Evolutionary conservation across 805 yeast genomes (phyloP), one percentile per base, ranked within the genome.

Genomic region (Yarrowia bubula): DNA sequence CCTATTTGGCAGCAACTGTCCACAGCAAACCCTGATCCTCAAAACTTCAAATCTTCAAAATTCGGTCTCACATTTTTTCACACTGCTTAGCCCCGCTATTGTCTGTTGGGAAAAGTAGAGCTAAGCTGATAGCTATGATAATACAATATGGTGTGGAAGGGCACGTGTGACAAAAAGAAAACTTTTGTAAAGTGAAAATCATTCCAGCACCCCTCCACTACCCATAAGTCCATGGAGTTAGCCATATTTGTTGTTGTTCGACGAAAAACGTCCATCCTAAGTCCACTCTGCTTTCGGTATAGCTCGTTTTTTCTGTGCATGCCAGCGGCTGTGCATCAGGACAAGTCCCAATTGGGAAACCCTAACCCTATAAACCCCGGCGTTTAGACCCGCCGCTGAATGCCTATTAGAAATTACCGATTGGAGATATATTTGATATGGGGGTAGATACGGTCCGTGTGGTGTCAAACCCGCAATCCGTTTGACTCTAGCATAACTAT

Each of bases 261-360:
- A 8, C 8, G 11, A 4, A 10, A 42, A 42, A 42, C 10, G 28
- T 39, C 44, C 3, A 5, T 22, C 28, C 4, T 3, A 5, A 22
- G 28, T 5, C 28, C 28, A 22, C 4, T 3, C 28, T 22, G 28
- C 28, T 35, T 35, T 35, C 7, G 38, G 10, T 8, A 35, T 35
- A 9, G 17, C 13, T n/a, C 38, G 14, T 31, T n/a, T n/a, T n/a
- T n/a, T 17, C 17, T 33, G 17, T 38, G 53, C 53, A 47, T 47
- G 22, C 14, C 57, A 37, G 43, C 58, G 43, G 58, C 58, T 38
- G 58, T 51, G 58, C 58, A 51, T 51, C 35, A n/a, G n/a, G n/a
- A n/a, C n/a, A n/a, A n/a, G n/a, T n/a, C n/a, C n/a, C n/a, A n/a
- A n/a, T n/a, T n/a, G n/a, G n/a, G n/a, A n/a, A n/a, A n/a, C n/a